These are phyloP conservation scores for Tetrahymena borealis DNA, from an alignment of 73 alveolate genomes.

Conservation along the genomic window DNA sequence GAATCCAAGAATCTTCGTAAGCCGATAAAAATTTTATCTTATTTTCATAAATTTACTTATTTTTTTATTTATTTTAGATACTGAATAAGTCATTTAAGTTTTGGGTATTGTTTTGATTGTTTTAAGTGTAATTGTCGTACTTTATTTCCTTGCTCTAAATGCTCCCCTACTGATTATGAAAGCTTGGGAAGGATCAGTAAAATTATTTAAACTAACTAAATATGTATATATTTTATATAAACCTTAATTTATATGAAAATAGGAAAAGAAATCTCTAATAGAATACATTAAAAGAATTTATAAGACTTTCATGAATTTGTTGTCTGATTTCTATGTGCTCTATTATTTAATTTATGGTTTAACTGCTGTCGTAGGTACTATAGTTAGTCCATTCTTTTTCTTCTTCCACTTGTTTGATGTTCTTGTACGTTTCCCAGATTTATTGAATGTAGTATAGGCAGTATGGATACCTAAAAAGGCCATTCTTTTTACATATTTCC, in stretches of 20 bases:
- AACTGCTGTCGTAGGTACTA: slow-evolving; percentile 38
- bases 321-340: slow-evolving; percentile 38
- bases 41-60: neutral
- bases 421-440: slow-evolving; percentile 45
- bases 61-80: neutral
- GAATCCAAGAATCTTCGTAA: neutral
- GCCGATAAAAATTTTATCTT: neutral
- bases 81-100: neutral
- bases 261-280: neutral
- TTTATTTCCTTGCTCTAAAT: slow-evolving; percentile 36
- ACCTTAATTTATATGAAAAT: neutral
- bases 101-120: slow-evolving; percentile 48
- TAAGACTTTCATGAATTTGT: slow-evolving; percentile 21
- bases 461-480: slow-evolving; percentile 51
- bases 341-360: slow-evolving; percentile 39
- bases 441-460: slow-evolving; percentile 51
- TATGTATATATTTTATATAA: neutral
- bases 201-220: too few relatives aligned
- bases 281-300: slow-evolving; percentile 11
- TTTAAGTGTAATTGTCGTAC: slow-evolving; percentile 33
- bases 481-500: slow-evolving; percentile 36
- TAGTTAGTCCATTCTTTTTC: slow-evolving; percentile 53
- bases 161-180: slow-evolving; percentile 46
- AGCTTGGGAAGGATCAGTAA: slow-evolving; percentile 51
- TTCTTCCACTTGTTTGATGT: slow-evolving; percentile 48